Evolutionary conservation across 768 basidiomycete species (phyloP), one percentile per base, ranked within the genome.

Genomic region (Naganishia antarctica): DNA sequence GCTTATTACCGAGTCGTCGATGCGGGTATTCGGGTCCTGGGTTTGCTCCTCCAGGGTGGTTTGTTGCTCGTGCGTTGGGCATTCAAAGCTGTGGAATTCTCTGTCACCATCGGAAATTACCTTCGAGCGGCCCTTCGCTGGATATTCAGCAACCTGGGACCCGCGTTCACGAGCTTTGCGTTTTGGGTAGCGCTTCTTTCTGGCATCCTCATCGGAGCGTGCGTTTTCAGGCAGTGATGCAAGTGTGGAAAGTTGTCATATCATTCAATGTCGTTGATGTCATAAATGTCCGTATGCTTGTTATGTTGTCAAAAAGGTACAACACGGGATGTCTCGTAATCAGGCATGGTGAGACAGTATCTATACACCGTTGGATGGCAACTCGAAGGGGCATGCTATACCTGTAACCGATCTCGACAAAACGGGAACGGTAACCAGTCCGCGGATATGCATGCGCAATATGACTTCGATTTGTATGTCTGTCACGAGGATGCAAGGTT

Each of bases 381-480:
- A 60, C 58, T 77, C 71, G 67, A 91, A 82, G 0, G 91, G 91
- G 74, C 91, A 93, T 21, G 81, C 77, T 0, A 86, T 87, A 66
- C 84, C 80, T 15, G 82, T 78, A 46, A 90, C 80, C 67, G 84
- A 80, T 0, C 85, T 83, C 0, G 86, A 83, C 3, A 84, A 77
- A 15, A 78, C 76, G 40, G 80, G 82, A 2, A 79, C 79, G 11
- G 81, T 80, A 18, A 83, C 80, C 34, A 92, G 81, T 15, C 91
- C 91, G 15, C 81, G 73, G 67, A 92, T 91, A 37, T 81, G 77
- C 83, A 89, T 85, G 16, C 83, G 80, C 28, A 93, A 78, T 21
- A 85, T 74, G 41, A 92, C 76, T 31, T 84, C 82, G 73, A 92
- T 85, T 70, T 84, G 81, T 40, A 91, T 69, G 57, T 73, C 76